phyloP scores from a whole-genome alignment of 768 basidiomycete genomes.

The Dioszegia aurantiaca region DNA sequence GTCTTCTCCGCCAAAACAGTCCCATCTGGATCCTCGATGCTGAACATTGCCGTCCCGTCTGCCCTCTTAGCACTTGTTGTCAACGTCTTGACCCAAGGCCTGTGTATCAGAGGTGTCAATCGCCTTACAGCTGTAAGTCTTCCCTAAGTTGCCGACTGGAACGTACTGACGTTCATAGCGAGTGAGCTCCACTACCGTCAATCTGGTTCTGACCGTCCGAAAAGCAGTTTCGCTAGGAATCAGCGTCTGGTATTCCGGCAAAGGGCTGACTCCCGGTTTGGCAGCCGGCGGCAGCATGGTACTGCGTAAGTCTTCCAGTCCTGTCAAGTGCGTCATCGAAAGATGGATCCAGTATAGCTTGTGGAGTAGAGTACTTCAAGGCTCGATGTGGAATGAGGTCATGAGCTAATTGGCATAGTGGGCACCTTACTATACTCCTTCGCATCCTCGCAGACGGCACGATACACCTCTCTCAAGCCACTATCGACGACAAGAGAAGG shows the following conservation, averaged over 20 bases:
- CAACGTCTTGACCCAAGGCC: constrained; percentile 70
- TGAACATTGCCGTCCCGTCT: constrained; percentile 34
- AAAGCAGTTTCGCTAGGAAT: constrained; percentile 77
- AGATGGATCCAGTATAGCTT: no score
- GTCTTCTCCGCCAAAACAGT: neutral
- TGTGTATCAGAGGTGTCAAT: constrained; percentile 83
- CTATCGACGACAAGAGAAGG: neutral
- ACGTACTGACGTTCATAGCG: constrained; percentile 54
- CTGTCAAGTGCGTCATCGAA: no score
- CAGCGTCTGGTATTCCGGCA: constrained; percentile 80
- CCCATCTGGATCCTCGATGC: constrained; percentile 2
- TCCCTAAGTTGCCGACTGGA: neutral
- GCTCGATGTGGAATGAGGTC: neutral
- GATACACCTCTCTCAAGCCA: neutral
- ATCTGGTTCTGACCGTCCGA: constrained; percentile 72
- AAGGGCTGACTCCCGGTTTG: constrained; percentile 66
- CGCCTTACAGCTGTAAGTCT: constrained; percentile 69
- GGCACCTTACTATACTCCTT: constrained; percentile 16
- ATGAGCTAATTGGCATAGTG: neutral
- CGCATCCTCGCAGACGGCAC: constrained; percentile 1
- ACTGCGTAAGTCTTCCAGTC: constrained; percentile 52
- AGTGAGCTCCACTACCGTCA: constrained; percentile 76
- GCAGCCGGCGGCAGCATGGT: constrained; percentile 71
- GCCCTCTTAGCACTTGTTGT: constrained; percentile 62
- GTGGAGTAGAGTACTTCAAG: no score